Evolutionary conservation across 129 eudicot genomes (phyloP).

Genomic region (Flaveria bidentis): DNA sequence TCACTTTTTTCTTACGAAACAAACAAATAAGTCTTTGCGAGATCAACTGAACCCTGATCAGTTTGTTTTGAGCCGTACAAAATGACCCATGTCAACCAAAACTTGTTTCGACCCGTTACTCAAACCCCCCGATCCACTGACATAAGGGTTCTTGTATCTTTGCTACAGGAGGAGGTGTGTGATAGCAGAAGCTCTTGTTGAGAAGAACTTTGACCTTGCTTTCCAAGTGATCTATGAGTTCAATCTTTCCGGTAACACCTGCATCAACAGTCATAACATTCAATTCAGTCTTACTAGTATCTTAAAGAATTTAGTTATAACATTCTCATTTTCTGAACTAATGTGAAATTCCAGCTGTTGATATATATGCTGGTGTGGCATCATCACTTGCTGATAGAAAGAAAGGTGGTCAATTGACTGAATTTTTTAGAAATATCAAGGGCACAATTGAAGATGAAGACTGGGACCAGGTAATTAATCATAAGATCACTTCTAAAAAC

Average conservation of each 20-base stretch:
- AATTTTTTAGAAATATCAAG: conserved; percentile 89
- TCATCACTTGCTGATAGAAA: conserved; percentile 98
- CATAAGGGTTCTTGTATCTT: conserved; percentile 17
- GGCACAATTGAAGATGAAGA: conserved; percentile 96
- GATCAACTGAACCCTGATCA: not conserved
- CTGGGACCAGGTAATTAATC: conserved; percentile 80
- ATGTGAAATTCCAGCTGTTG: conserved; percentile 67
- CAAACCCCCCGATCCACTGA: not conserved
- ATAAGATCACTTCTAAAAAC: not conserved
- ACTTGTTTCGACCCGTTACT: not conserved
- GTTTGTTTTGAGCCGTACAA: not conserved
- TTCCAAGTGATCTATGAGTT: conserved; percentile 89
- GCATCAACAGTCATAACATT: conserved; percentile 12
- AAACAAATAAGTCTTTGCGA: not conserved
- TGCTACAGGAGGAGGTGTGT: conserved; percentile 79
- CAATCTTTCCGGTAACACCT: conserved; percentile 71
- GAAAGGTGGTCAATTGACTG: conserved; percentile 86
- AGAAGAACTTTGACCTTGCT: conserved; percentile 92
- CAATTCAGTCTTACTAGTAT: conserved; percentile 4
- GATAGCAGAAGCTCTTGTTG: conserved; percentile 93
- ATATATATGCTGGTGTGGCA: conserved; percentile 97
- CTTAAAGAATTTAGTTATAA: conserved; percentile 19
- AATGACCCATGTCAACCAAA: not conserved
- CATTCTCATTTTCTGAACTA: conserved; percentile 22
- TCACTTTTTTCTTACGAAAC: not conserved